Base-by-base conservation (phyloP, 208 protist species). In the Leishmania arabica region DNA sequence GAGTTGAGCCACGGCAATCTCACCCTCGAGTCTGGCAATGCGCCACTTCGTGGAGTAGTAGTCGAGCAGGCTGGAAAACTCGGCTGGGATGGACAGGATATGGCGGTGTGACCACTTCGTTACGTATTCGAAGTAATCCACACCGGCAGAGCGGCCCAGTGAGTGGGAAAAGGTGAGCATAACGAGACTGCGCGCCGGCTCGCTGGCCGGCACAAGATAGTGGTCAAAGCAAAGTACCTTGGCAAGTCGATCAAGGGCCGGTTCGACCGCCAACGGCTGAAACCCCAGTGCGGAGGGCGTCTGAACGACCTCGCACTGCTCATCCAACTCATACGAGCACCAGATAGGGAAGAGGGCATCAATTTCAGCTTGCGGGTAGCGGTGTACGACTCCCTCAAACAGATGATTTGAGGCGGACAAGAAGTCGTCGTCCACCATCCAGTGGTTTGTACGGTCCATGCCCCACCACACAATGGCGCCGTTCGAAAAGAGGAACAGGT, bases 381-480 rank as follows among this genome's bases (percentile, higher is more conserved):
- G 86, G 56, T 89, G 87, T 15, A 86, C 80, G 34, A 93, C 80
- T 3, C 80, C 89, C 11, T 91, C 86, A 3, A 60, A 19, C 24
- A 91, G 79, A 74, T 84, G 86, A 49, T 81, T 84, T n/a, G 64
- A 47, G 19, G 80, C 53, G 4, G 92, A 85, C 13, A 95, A 65
- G 78, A 94, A 95, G 68, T 95, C 90, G 80, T 93, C 89, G 49
- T 94, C 89, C 40, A 94, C 89, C 58, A 93, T 78, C 88, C 90
- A 93, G 73, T 95, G 92, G 42, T 93, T 85, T 31, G 77, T 85
- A 42, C 90, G 92, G 76, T 93, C 85, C 71, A 91, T 81, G 17
- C 92, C 92, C 90, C 92, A 95, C 90, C 92, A 95, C 54, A 95
- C 92, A 34, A 95, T 89, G 13, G 88, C 83, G 19, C 92, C 92